phyloP scores from a whole-genome alignment of 2,329 filamentous ascomycete genomes.

The Xylaria polymorpha region DNA sequence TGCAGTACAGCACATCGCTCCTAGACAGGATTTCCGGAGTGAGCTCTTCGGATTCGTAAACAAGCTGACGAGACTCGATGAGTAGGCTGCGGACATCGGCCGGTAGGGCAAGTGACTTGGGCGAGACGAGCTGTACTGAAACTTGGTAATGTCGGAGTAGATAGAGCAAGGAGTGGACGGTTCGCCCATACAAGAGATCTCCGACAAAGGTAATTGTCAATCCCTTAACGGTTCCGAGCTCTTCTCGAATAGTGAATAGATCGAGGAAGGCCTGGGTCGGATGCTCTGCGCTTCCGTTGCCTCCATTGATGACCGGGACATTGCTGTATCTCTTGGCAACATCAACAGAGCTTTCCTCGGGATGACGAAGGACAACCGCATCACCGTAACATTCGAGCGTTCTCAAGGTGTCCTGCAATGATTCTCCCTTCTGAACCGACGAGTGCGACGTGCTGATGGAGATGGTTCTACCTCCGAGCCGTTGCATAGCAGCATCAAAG shows the following conservation, averaged over 20 bases:
- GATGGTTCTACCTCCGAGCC: constrained; percentile 88
- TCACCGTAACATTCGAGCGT: constrained; percentile 95
- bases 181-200: constrained; percentile 91
- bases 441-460: constrained; percentile 85
- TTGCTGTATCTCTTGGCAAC: constrained; percentile 87
- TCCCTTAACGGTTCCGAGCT: constrained; percentile 93
- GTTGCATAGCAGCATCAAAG: constrained; percentile 98
- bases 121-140: constrained; percentile 89
- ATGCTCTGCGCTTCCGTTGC: constrained; percentile 95
- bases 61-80: constrained; percentile 77
- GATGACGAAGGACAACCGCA: constrained; percentile 95
- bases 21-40: constrained; percentile 87
- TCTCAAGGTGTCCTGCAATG: constrained; percentile 90
- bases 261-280: constrained; percentile 98
- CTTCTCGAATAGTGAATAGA: constrained; percentile 97
- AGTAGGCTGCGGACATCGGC: constrained; percentile 78
- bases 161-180: constrained; percentile 94
- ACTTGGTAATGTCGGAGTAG: constrained; percentile 96
- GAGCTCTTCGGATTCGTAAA: constrained; percentile 79
- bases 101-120: constrained; percentile 81
- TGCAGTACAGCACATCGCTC: constrained; percentile 96
- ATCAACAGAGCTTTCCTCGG: constrained; percentile 81
- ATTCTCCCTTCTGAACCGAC: constrained; percentile 93
- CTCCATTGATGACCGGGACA: constrained; percentile 95
- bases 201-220: constrained; percentile 96